Conservation (phyloP, 495 filamentous ascomycete genomes). For the Sordaria brevicollis region DNA sequence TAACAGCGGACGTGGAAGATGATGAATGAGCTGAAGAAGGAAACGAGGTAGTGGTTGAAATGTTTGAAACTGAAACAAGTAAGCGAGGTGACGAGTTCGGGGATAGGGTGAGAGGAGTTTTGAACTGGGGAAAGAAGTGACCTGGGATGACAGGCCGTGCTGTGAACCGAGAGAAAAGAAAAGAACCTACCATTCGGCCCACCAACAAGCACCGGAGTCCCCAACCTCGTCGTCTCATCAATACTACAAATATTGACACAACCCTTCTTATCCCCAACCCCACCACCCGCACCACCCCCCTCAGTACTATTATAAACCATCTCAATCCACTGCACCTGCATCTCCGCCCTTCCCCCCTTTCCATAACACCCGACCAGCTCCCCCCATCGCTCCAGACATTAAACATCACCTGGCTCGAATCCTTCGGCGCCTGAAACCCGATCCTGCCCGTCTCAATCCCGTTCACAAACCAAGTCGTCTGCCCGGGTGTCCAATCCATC, state of each 20-base stretch:
- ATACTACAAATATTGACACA: constrained; percentile 40
- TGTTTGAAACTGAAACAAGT: not conserved
- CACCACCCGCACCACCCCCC: not conserved
- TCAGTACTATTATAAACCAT: constrained; percentile 55
- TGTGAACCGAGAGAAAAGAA: not conserved
- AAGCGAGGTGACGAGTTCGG: not conserved
- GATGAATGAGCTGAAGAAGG: not conserved
- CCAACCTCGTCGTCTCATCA: constrained; percentile 33
- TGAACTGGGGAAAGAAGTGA: too few species aligned
- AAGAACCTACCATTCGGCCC: constrained; percentile 6
- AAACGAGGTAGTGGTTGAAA: not conserved
- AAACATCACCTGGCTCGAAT: constrained; percentile 51
- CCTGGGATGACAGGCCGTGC: not conserved
- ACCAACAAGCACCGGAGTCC: constrained; percentile 21
- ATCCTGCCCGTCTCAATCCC: constrained; percentile 44
- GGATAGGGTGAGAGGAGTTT: not conserved
- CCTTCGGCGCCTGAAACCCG: constrained; percentile 50
- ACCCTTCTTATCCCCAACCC: constrained; percentile 6
- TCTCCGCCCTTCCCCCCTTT: constrained; percentile 42
- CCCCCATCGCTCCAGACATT: constrained; percentile 73
- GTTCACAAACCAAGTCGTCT: constrained; percentile 59
- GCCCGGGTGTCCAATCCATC: constrained; percentile 56
- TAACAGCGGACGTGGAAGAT: too few species aligned
- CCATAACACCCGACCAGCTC: constrained; percentile 62
- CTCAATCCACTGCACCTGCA: constrained; percentile 68